Evolutionary conservation across 2,329 filamentous ascomycete species (phyloP), one percentile per base, ranked within the genome.

Genomic region (Venturia nashicola): DNA sequence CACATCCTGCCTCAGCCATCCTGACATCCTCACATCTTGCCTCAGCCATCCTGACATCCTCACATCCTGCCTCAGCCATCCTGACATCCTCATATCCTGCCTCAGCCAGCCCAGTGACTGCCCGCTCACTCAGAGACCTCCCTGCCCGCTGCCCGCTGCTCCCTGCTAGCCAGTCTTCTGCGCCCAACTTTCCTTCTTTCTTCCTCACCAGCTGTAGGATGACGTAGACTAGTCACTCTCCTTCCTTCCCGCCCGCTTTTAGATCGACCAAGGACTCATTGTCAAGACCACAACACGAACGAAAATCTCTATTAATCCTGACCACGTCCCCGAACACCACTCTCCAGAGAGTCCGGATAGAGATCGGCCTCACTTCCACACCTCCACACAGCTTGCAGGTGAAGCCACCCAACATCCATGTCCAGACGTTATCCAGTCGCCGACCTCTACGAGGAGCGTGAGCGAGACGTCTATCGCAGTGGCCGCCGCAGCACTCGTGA

Each of bases 381-480:
- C 51, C 51, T n/a, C 32, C 51, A 57, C 51, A 57, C 46, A 51
- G 20, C 46, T 51, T 51, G 32, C 27, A 57, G 27, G 51, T 57
- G 51, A 57, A 57, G 51, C 51, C 51, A 8, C 32, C 51, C 16
- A 14, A 9, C 27, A 57, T 18, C 46, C 61, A 78, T 78, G 76
- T 76, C 77, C 67, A 69, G 72, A 59, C 76, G 77, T 64, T 78
- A 78, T 67, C 76, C 75, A 42, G 75, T 76, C 42, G 74, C 77
- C 64, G 77, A 79, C 69, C 72, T 77, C 68, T 79, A 79, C 68
- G 77, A 79, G 61, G 77, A 80, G 69, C 76, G 77, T 63, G 76
- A 80, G 68, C 74, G 78, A 66, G 79, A 81, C 67, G 78, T 80
- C 67, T 78, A 79, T 66, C 74, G 75, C 68, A 76, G 72, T 65